phyloP scores from a whole-genome alignment of 179 eudicot genomes.

The Silene vulgaris region DNA sequence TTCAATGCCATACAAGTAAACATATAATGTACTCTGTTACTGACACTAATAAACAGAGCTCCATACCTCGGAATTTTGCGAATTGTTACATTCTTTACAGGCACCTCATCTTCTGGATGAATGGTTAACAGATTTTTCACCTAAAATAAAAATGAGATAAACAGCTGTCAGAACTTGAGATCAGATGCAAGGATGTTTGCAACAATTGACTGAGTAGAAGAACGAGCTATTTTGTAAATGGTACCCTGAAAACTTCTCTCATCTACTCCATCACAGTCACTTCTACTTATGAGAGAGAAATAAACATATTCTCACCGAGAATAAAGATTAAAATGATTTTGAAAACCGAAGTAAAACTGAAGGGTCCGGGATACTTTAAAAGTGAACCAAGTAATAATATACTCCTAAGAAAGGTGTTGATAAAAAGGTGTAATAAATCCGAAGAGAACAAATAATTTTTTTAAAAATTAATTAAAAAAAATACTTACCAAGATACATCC shows the following conservation, averaged over 20 bases:
- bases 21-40: not conserved
- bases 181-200: not conserved
- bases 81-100: slow-evolving; percentile 87
- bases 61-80: slow-evolving; percentile 85
- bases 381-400: too few relatives aligned
- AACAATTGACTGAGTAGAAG: not conserved
- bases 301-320: not conserved
- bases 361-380: too few relatives aligned
- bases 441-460: too few relatives aligned
- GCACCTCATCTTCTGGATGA: slow-evolving; percentile 71
- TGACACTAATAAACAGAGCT: not conserved
- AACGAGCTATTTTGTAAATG: not conserved
- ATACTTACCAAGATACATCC: slow-evolving; percentile 71
- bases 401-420: too few relatives aligned
- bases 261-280: not conserved
- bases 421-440: too few relatives aligned
- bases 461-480: too few relatives aligned
- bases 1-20: not conserved
- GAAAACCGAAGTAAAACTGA: too few relatives aligned
- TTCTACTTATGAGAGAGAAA: not conserved
- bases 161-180: not conserved
- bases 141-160: slow-evolving; percentile 30
- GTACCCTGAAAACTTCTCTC: not conserved
- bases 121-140: slow-evolving; percentile 81
- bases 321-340: too few relatives aligned